Evolutionary conservation across 2,329 filamentous ascomycete genomes (phyloP), one percentile per base, ranked within the genome.

Genomic region (Knufia petricola): DNA sequence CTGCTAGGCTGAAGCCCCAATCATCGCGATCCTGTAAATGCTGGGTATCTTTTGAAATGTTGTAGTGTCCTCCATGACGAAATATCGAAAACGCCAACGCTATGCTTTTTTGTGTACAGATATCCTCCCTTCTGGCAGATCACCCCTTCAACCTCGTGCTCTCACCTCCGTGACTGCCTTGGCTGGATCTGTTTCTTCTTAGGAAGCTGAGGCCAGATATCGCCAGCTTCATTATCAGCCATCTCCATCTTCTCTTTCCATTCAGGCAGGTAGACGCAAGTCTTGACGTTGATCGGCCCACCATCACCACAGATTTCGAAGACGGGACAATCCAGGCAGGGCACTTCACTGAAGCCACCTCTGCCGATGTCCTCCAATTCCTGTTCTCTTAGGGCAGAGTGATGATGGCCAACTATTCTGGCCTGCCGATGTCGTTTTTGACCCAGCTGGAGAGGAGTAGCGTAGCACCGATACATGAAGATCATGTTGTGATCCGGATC

Each of bases 231-330:
- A 26, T 37, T 34, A 46, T 58, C 53, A 12, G 55, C 52, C 60
- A 64, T 46, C 61, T 45, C 54, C 32, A 56, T 31, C 3, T 52
- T 50, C 1, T 48, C 76, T 39, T 95, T 67, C 92, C 92, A 98
- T 46, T 82, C 78, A 54, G 85, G 78, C 61, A 94, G 95, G 63
- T 98, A 98, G 47, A 87, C 84, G 66, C 92, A 98, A 44, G 84
- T 94, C 55, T 81, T 84, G 0, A 90, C 87, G 60, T 84, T 94
- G 19, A 98, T 87, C 0, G 88, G 87, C 0, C 90, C 90, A 4
- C 87, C 88, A 52, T 94, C 87, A 56, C 87, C 84, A 63, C 92
- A 98, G 1, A 96, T 75, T 50, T 92, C 84, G 63, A 95, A 95
- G 2, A 95, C 90, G 0, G 92, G 92, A 65, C 92, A 98, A 48